Evolutionary conservation across 768 basidiomycete genomes (phyloP).

Genomic region (Serendipita sp.): DNA sequence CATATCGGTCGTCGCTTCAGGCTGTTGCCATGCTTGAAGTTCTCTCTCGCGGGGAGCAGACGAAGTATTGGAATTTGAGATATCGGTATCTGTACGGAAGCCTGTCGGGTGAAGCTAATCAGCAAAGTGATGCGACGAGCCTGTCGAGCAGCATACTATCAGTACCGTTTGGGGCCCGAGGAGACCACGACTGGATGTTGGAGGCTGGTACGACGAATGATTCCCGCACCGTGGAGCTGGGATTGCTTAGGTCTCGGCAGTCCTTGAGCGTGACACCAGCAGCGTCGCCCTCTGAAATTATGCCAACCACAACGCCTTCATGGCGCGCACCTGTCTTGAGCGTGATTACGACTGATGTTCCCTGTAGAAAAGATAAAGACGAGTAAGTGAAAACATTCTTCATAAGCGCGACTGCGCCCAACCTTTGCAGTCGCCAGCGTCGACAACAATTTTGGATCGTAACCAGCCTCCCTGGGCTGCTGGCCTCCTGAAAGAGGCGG

Average conservation of each 20-base stretch:
- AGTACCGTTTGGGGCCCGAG: slow-evolving; percentile 58
- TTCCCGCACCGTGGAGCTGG: slow-evolving; percentile 57
- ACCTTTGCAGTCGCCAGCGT: slow-evolving; percentile 1
- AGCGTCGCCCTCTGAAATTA: slow-evolving; percentile 11
- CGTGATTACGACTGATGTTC: slow-evolving; percentile 60
- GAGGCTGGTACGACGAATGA: slow-evolving; percentile 50
- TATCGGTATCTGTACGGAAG: slow-evolving; percentile 73
- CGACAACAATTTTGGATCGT: slow-evolving; percentile 4
- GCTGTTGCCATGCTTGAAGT: slow-evolving; percentile 61
- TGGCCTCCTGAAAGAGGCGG: background rate
- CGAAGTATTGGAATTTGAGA: slow-evolving; percentile 35
- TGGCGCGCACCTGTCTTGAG: slow-evolving; percentile 58
- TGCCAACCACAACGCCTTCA: slow-evolving; percentile 45
- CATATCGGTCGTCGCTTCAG: slow-evolving; percentile 19
- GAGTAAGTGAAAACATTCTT: background rate
- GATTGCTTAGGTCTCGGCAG: slow-evolving; percentile 53
- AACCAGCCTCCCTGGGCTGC: background rate
- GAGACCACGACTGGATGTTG: slow-evolving; percentile 59
- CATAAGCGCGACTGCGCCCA: background rate
- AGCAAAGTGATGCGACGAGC: slow-evolving; percentile 8
- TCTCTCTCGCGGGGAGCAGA: slow-evolving; percentile 46
- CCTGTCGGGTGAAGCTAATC: slow-evolving; percentile 27
- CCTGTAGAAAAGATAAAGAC: slow-evolving; percentile 26
- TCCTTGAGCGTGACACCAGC: slow-evolving; percentile 59
- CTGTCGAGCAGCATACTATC: slow-evolving; percentile 6